phyloP scores from a whole-genome alignment of 495 filamentous ascomycete species.

The Cercophora newfieldiana region DNA sequence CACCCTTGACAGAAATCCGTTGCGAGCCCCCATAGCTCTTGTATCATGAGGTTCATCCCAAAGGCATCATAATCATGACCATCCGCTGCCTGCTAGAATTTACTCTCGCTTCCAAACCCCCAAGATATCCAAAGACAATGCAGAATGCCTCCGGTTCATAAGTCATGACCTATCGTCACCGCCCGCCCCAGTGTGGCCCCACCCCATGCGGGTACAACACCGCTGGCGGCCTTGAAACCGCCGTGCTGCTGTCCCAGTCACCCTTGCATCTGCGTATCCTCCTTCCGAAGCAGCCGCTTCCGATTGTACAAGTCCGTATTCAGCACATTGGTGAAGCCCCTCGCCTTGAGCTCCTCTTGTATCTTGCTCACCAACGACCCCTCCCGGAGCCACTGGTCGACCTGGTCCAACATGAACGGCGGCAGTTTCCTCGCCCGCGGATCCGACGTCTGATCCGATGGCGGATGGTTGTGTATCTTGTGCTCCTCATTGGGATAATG shows the following conservation, averaged over 20 bases:
- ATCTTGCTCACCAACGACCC: slow-evolving; percentile 39
- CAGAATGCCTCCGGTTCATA: slow-evolving; percentile 4
- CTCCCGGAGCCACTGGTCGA: slow-evolving; percentile 37
- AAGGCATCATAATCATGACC: neutral
- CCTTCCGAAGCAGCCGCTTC: slow-evolving; percentile 37
- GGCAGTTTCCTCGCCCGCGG: slow-evolving; percentile 38
- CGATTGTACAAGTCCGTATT: slow-evolving; percentile 41
- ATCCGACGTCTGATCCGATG: slow-evolving; percentile 35
- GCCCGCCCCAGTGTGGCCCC: no score
- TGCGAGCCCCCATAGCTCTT: no score
- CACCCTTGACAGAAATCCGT: no score
- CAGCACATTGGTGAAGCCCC: slow-evolving; percentile 38
- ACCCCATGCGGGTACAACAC: no score
- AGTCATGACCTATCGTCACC: neutral
- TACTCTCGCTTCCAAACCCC: neutral
- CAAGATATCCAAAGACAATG: neutral
- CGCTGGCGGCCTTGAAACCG: no score
- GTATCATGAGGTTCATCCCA: neutral
- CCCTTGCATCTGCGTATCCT: slow-evolving; percentile 18
- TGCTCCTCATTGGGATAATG: slow-evolving; percentile 42
- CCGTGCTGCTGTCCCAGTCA: no score
- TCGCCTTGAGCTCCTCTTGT: slow-evolving; percentile 36
- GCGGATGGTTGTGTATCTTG: slow-evolving; percentile 39
- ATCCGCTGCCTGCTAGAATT: neutral
- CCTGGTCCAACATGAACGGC: slow-evolving; percentile 28